Conservation (phyloP, 768 basidiomycete genomes). For the Multifurca ochricompacta region DNA sequence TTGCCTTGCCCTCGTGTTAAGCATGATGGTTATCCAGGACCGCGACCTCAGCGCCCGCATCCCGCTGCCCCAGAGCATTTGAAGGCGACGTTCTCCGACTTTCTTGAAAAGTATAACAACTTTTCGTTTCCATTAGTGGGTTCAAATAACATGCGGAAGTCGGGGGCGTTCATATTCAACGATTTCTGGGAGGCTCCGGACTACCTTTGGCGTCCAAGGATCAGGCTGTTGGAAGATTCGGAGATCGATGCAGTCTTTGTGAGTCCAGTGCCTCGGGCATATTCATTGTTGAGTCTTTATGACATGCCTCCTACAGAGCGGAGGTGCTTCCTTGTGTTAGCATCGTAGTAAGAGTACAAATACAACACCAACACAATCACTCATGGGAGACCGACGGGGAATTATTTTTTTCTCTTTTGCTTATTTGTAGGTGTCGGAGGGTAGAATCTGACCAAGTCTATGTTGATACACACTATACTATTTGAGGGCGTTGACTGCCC, state of each 20-base stretch:
- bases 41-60: conserved; percentile 43
- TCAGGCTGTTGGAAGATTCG: conserved; percentile 40
- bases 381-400: no score
- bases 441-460: no score
- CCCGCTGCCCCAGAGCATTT: conserved; percentile 62
- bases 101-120: conserved; percentile 32
- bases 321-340: conserved; percentile 51
- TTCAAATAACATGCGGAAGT: not conserved
- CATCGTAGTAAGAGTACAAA: not conserved
- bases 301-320: conserved; percentile 40
- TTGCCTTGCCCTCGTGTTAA: not conserved
- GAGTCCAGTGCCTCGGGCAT: conserved; percentile 23
- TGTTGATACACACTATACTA: no score
- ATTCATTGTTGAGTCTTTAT: not conserved
- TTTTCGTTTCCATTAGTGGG: not conserved
- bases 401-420: no score
- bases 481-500: not conserved
- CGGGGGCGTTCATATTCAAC: conserved; percentile 24
- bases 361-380: not conserved
- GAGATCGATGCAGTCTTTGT: conserved; percentile 68
- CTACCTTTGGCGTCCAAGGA: conserved; percentile 46
- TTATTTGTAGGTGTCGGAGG: no score
- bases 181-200: conserved; percentile 67
- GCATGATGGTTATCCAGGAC: conserved; percentile 26
- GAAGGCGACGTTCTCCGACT: conserved; percentile 41